Evolutionary conservation across 768 basidiomycete genomes (phyloP).

Genomic region (Paxillus involutus): DNA sequence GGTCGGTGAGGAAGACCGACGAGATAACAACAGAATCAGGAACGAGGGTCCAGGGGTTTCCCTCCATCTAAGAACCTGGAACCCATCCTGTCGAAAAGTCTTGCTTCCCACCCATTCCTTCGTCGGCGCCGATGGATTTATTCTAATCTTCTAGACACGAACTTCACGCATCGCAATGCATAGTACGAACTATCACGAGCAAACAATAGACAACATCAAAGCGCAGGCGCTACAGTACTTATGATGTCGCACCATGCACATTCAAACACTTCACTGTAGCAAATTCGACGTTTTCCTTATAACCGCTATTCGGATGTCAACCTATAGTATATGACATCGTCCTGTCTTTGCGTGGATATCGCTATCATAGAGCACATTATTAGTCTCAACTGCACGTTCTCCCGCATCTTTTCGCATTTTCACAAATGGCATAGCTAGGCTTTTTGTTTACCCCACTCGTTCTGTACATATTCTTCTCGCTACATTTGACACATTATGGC

Average conservation of each 20-base stretch:
- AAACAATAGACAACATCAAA: constrained; percentile 25
- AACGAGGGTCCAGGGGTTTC: not conserved
- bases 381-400: not conserved
- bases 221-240: not conserved
- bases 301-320: not conserved
- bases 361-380: not conserved
- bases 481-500: not conserved
- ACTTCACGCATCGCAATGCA: constrained; percentile 25
- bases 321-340: not conserved
- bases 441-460: not conserved
- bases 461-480: not conserved
- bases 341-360: not conserved
- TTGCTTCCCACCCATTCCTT: constrained; percentile 9
- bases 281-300: not conserved
- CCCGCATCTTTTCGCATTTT: not conserved
- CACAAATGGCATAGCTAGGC: not conserved
- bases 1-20: not conserved
- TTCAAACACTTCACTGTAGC: not conserved
- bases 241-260: not conserved
- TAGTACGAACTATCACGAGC: constrained; percentile 25
- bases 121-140: not conserved
- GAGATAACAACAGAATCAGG: constrained; percentile 4
- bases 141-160: constrained; percentile 19
- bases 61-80: not conserved
- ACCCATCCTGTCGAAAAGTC: not conserved